These are phyloP conservation scores for Dispira simplex DNA, from an alignment of 192 early-diverging fungal genomes.

Conservation along the genomic window DNA sequence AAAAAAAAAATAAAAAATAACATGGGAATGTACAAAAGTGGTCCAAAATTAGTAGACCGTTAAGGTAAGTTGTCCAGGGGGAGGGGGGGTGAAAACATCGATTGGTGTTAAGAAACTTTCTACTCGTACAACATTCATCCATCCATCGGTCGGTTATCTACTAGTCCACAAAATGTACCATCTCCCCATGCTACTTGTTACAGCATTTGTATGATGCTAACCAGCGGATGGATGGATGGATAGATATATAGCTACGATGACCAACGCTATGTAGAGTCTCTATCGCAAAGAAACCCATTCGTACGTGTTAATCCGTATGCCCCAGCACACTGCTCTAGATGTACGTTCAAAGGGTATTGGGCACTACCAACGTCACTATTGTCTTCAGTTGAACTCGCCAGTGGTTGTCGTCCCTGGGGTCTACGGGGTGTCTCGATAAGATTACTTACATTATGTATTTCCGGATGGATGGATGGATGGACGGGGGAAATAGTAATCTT, in stretches of 20 bases:
- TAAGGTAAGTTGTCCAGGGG: neutral
- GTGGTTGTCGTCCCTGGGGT: neutral
- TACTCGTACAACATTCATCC: neutral
- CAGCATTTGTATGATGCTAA: too few species aligned
- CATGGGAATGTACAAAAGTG: neutral
- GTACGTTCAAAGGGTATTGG: too few species aligned
- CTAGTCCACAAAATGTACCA: too few species aligned
- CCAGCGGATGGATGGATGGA: too few species aligned
- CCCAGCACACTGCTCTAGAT: too few species aligned
- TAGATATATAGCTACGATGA: too few species aligned
- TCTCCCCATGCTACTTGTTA: too few species aligned
- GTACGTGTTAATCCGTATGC: too few species aligned
- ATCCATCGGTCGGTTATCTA: neutral
- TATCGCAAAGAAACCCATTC: too few species aligned
- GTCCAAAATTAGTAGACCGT: neutral
- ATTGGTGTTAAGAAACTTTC: neutral
- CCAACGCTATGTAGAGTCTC: too few species aligned
- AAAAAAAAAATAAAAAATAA: neutral
- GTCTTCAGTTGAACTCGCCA: neutral
- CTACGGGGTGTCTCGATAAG: neutral
- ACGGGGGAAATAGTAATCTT: neutral
- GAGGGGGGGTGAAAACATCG: neutral
- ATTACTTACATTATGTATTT: neutral
- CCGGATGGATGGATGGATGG: constrained; percentile 9
- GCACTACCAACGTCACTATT: too few species aligned